Evolutionary conservation across 2,329 filamentous ascomycete genomes (phyloP).

Genomic region (Aspergillus neotritici): DNA sequence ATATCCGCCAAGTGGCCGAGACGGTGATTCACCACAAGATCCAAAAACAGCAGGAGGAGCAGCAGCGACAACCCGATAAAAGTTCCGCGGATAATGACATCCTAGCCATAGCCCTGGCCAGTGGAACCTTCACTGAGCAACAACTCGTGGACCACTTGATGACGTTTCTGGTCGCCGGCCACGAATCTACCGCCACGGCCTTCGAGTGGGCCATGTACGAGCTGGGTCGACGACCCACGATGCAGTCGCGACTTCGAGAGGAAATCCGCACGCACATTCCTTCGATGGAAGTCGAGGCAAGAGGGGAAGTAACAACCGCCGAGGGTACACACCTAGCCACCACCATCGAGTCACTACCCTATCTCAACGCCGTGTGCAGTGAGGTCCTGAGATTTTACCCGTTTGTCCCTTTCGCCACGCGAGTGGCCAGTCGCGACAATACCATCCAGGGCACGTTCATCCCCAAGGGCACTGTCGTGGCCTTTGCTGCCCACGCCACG

Average conservation of each 20-base stretch:
- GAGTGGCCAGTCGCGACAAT: too few species aligned
- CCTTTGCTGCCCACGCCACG: too few species aligned
- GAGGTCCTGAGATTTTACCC: conserved; percentile 7
- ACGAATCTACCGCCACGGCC: neutral
- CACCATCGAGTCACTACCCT: too few species aligned
- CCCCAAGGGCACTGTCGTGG: too few species aligned
- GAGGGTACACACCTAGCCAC: too few species aligned
- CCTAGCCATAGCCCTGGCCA: neutral
- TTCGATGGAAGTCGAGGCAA: neutral
- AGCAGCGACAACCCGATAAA: too few species aligned
- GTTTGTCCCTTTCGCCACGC: neutral
- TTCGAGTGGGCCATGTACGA: neutral
- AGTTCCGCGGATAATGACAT: too few species aligned
- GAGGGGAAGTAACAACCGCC: too few species aligned
- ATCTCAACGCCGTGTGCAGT: conserved; percentile 5
- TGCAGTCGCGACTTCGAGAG: conserved; percentile 1
- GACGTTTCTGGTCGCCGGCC: neutral
- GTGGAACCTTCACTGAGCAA: neutral
- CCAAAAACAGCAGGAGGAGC: too few species aligned
- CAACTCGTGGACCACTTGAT: neutral
- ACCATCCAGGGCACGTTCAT: too few species aligned
- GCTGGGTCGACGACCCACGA: neutral
- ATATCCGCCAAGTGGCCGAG: too few species aligned
- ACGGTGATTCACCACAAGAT: too few species aligned
- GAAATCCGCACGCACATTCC: neutral